Base-by-base conservation (phyloP, 306 rosid genomes). In the Mimosa pudica region DNA sequence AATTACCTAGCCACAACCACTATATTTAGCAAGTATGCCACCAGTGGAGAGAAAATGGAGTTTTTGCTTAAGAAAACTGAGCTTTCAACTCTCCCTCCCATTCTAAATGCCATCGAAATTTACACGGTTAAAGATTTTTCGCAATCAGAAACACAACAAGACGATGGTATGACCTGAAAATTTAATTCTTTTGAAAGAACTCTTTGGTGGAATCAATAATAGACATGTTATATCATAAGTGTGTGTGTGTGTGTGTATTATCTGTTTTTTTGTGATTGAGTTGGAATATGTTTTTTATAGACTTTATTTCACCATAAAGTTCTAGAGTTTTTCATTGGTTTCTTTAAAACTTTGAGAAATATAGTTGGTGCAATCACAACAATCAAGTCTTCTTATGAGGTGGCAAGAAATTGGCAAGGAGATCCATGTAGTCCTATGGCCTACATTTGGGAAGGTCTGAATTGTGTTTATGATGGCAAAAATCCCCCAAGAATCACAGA, bases 361-460 rank as follows among this genome's bases (percentile, higher is more conserved):
- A 91, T 7, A 91, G 93, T 82, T 48, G 87, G 64, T 52, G 91
- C 86, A 4, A 84, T 91, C 32, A 71, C 79, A 46, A 84, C 35
- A 41, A 82, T 91, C 69, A 84, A 89, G 80, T 77, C 85, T 49
- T 18, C 80, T 6, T 91, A 89, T 71, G 77, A 54, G 63, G 74
- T 88, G 66, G 66, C 67, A 52, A 90, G 75, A 80, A 70, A 84
- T 65, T 90, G 92, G 91, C 84, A 85, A 73, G 92, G 88, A 57
- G 88, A 90, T 82, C 92, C 92, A 42, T 86, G 92, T 70, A 41
- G 68, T 49, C 94, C 90, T 1, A 18, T 65, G 54, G 70, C 5
- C 4, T 83, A 88, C 72, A 6, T 44, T 76, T 90, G 90, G 94
- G 63, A 81, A 16, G 89, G 94, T 52, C 57, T 90, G 12, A 85